Evolutionary conservation across 306 rosid genomes (phyloP).

Genomic region (Hylodesmum podocarpum): DNA sequence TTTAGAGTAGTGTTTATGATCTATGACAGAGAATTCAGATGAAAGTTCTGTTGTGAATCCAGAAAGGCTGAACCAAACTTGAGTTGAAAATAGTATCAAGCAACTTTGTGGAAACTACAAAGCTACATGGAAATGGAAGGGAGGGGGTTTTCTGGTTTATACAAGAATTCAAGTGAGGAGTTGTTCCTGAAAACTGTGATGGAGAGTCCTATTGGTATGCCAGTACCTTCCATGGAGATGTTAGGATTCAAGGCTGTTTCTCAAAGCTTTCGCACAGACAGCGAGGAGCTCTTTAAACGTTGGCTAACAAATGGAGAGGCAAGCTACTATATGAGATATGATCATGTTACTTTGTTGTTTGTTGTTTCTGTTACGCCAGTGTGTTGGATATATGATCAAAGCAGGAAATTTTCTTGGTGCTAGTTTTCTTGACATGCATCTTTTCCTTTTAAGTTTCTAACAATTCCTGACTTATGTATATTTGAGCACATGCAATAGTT

Average conservation of each 20-base stretch:
- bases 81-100: slow-evolving; percentile 22
- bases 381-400: slow-evolving; percentile 6
- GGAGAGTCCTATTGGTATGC: slow-evolving; percentile 73
- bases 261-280: slow-evolving; percentile 70
- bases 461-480: neutral
- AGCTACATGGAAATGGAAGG: slow-evolving; percentile 77
- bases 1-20: slow-evolving; percentile 27
- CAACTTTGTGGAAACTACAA: too few relatives aligned
- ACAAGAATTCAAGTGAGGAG: slow-evolving; percentile 82
- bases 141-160: slow-evolving; percentile 74
- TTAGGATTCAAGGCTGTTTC: slow-evolving; percentile 75
- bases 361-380: slow-evolving; percentile 27
- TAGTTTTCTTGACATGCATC: slow-evolving; percentile 6
- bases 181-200: slow-evolving; percentile 70
- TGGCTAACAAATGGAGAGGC: slow-evolving; percentile 99
- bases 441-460: slow-evolving; percentile 13
- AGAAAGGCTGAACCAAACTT: slow-evolving; percentile 25
- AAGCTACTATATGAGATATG: slow-evolving; percentile 40
- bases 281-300: slow-evolving; percentile 93
- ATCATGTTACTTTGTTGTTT: neutral
- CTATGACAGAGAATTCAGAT: slow-evolving; percentile 16
- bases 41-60: slow-evolving; percentile 31
- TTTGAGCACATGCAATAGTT: neutral
- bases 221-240: slow-evolving; percentile 76
- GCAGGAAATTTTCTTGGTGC: slow-evolving; percentile 2